Conservation (phyloP, 202 grass and related monocot species). For the Dendrocalamus latiflorus region DNA sequence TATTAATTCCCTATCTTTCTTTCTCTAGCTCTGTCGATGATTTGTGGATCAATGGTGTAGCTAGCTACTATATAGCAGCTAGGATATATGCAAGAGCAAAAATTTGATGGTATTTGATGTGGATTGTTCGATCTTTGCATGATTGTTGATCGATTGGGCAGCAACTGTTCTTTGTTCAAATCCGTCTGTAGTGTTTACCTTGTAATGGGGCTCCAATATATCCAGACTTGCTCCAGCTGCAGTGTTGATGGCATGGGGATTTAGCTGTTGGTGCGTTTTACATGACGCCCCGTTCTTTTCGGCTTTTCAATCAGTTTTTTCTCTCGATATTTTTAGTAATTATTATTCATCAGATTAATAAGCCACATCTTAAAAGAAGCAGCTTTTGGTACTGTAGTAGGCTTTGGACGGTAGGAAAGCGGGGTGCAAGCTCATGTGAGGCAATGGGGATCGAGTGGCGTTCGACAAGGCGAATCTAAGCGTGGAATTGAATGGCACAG, state of each 20-base stretch:
- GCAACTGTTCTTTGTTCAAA: constrained; percentile 21
- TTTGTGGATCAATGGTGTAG: neutral
- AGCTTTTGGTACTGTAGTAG: constrained; percentile 25
- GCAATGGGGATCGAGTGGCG: neutral
- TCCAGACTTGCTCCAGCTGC: neutral
- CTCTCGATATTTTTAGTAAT: too few species aligned
- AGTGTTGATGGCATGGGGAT: neutral
- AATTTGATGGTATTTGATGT: constrained; percentile 51
- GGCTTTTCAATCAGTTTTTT: too few species aligned
- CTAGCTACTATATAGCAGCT: constrained; percentile 14
- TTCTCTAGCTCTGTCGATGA: neutral
- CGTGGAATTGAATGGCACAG: constrained; percentile 25
- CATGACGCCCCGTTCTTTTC: neutral
- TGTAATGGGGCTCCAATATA: neutral
- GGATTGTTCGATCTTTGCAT: constrained; percentile 32
- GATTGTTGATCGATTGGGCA: constrained; percentile 1
- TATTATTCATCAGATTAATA: too few species aligned
- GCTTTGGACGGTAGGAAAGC: constrained; percentile 26
- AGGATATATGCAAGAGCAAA: constrained; percentile 29
- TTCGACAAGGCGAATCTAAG: constrained; percentile 37
- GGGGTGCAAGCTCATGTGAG: constrained; percentile 21
- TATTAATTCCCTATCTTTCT: constrained; percentile 10
- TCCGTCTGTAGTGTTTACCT: constrained; percentile 1
- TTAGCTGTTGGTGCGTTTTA: constrained; percentile 37
- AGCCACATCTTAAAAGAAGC: too few species aligned